A percentile compares a stretch with the other conserved stretches of the same genome.
Conservation (phyloP, 257 asterid genomes). For the Nicotiana otophora region DNA sequence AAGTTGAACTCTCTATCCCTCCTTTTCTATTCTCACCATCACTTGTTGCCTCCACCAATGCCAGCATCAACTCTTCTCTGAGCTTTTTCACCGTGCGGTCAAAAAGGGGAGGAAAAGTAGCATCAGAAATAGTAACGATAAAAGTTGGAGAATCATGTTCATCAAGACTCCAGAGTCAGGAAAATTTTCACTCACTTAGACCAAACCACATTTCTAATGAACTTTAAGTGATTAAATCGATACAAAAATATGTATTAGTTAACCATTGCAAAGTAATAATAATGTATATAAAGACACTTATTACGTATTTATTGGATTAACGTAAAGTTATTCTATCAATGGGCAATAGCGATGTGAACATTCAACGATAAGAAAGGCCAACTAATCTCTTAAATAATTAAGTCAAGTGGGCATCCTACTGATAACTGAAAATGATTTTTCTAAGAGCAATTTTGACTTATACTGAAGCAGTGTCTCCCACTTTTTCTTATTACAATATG, state of each 20-base stretch:
- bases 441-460: not conserved
- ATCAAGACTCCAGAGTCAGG: not conserved
- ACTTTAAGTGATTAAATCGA: not conserved
- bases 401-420: slow-evolving; percentile 13
- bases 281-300: not conserved
- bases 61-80: slow-evolving; percentile 85
- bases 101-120: slow-evolving; percentile 7
- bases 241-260: not conserved
- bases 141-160: not conserved
- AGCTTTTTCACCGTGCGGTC: slow-evolving; percentile 50
- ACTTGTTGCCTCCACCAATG: slow-evolving; percentile 55
- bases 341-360: not conserved
- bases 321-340: not conserved
- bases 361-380: slow-evolving; percentile 16
- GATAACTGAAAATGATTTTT: not conserved
- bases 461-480: not conserved
- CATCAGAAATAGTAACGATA: not conserved
- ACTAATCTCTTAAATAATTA: slow-evolving; percentile 12
- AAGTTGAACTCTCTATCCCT: slow-evolving; percentile 26
- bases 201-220: not conserved
- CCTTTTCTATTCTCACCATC: slow-evolving; percentile 29
- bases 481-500: not conserved
- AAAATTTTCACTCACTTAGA: not conserved
- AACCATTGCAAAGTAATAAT: not conserved
- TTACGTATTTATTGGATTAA: not conserved